Conservation (phyloP, 305 asterid genomes). For the Fraxinus paxiana region DNA sequence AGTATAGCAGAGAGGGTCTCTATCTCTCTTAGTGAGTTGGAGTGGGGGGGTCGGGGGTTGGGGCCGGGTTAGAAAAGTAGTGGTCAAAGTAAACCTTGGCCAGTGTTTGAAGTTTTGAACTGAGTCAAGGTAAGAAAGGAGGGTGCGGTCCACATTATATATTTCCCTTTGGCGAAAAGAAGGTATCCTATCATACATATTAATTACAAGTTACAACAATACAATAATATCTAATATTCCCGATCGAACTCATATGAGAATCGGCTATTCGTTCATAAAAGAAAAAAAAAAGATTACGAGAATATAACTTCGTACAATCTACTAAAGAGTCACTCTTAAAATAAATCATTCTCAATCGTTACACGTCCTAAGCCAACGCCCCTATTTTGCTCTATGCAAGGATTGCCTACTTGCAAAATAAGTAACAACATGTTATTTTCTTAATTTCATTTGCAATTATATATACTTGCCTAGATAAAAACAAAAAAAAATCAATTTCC, state of each 20-base stretch:
- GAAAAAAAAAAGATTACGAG: not conserved
- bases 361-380: not conserved
- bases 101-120: constrained; percentile 39
- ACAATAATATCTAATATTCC: not conserved
- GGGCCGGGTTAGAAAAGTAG: constrained; percentile 31
- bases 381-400: not conserved
- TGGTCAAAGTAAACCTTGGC: constrained; percentile 58
- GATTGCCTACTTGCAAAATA: not conserved
- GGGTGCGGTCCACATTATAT: not conserved
- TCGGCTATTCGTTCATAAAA: not conserved
- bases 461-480: not conserved
- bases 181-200: not conserved
- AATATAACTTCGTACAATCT: too few relatives aligned
- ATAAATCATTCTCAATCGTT: not conserved
- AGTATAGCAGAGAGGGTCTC: constrained; percentile 16
- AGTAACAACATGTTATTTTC: not conserved
- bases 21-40: not conserved
- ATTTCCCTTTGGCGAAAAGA: not conserved
- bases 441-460: not conserved
- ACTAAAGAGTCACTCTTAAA: not conserved
- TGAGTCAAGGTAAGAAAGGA: constrained; percentile 52
- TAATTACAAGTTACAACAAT: too few relatives aligned
- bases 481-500: not conserved
- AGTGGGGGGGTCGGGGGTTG: not conserved
- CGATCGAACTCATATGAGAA: not conserved